Conservation (phyloP, 805 yeast species). For the Saturnispora dispora region DNA sequence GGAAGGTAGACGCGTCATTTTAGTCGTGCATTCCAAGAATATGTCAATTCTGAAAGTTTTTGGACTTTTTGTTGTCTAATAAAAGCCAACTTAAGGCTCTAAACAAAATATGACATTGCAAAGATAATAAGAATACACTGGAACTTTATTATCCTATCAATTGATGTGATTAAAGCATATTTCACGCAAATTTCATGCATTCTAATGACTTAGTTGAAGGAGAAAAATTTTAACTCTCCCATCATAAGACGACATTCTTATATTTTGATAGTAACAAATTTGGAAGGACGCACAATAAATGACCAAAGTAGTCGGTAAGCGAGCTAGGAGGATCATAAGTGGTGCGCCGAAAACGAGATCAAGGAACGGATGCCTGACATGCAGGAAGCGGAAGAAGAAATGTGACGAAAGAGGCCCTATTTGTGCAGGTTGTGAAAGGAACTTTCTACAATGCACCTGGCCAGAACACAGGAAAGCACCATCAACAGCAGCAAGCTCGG, state of each 20-base stretch:
- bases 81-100: not conserved
- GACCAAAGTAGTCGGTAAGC: not conserved
- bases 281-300: not conserved
- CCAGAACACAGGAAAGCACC: constrained; percentile 23
- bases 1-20: constrained; percentile 1
- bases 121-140: not conserved
- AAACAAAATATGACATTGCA: not conserved
- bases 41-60: not conserved
- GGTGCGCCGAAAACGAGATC: constrained; percentile 20
- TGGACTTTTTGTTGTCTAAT: not conserved
- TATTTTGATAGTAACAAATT: not conserved
- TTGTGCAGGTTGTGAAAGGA: constrained; percentile 29
- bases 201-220: not conserved
- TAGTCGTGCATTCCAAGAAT: not conserved
- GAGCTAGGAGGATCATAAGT: not conserved
- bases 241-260: not conserved
- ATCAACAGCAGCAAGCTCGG: constrained; percentile 7
- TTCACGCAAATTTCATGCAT: not conserved
- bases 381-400: constrained; percentile 31
- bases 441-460: constrained; percentile 28
- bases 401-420: constrained; percentile 28
- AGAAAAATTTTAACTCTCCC: not conserved
- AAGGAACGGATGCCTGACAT: constrained; percentile 30
- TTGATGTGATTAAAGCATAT: not conserved
- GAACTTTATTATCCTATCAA: not conserved